Percentiles rank a stretch among this genome's conserved stretches.
Conservation (phyloP, 2,329 filamentous ascomycete species). For the Phoma sp. region DNA sequence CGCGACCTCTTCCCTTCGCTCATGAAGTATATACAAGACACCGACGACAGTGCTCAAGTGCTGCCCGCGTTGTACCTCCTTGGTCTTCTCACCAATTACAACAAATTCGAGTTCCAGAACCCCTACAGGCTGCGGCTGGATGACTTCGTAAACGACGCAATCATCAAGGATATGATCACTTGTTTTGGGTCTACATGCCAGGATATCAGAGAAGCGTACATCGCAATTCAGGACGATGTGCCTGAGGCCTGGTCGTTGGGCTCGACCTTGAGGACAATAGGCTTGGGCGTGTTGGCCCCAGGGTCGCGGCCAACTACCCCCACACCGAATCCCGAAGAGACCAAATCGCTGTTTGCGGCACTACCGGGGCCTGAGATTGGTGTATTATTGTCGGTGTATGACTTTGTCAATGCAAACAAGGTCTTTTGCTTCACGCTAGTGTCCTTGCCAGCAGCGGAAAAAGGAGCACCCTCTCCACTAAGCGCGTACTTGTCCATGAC, state of each 20-base stretch:
- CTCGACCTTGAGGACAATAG: conserved; percentile 81
- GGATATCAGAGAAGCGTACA: conserved; percentile 73
- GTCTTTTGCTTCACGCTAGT: conserved; percentile 89
- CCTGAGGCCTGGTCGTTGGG: conserved; percentile 88
- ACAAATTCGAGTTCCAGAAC: conserved; percentile 99
- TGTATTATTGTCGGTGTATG: conserved; percentile 83
- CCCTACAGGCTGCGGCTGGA: conserved; percentile 90
- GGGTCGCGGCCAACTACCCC: conserved; percentile 65
- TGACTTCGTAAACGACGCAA: conserved; percentile 91
- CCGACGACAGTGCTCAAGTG: conserved; percentile 65
- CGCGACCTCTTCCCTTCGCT: conserved; percentile 91
- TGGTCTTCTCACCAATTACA: conserved; percentile 92
- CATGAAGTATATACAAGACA: conserved; percentile 91
- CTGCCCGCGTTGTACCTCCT: conserved; percentile 80
- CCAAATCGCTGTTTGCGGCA: conserved; percentile 78
- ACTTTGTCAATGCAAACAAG: conserved; percentile 94
- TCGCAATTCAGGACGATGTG: conserved; percentile 86
- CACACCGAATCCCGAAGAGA: conserved; percentile 75
- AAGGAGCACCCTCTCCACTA: conserved; percentile 74
- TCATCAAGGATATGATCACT: conserved; percentile 80
- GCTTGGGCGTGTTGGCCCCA: conserved; percentile 76
- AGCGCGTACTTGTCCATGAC: conserved; percentile 83
- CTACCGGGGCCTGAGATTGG: conserved; percentile 83
- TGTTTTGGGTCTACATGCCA: conserved; percentile 77
- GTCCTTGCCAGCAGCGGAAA: conserved; percentile 64